A percentile compares a stretch with the other conserved stretches of the same genome.
Conservation (phyloP, 805 yeast genomes). For the Candida sonorensis region DNA sequence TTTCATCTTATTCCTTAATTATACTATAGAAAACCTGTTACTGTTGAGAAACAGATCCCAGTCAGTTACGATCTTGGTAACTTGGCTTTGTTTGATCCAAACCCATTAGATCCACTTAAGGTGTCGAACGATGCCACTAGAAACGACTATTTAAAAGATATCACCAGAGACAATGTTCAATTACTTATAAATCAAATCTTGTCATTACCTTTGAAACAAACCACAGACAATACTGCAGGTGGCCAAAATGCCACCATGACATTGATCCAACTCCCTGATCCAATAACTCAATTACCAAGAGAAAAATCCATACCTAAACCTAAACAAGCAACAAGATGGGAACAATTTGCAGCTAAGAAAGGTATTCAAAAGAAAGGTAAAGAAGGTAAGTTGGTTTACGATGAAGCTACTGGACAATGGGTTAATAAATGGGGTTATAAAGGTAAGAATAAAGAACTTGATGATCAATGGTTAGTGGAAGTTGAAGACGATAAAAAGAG, state of each 20-base stretch:
- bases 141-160: conserved; percentile 56
- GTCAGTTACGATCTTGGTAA: conserved; percentile 86
- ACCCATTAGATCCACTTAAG: conserved; percentile 65
- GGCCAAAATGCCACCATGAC: conserved; percentile 69
- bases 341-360: conserved; percentile 89
- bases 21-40: conserved; percentile 51
- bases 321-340: conserved; percentile 94
- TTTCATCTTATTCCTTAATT: conserved; percentile 2
- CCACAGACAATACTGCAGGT: conserved; percentile 47
- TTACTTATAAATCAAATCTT: conserved; percentile 83
- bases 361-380: conserved; percentile 89
- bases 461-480: conserved; percentile 94
- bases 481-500: conserved; percentile 66
- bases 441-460: conserved; percentile 83
- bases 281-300: conserved; percentile 78
- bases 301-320: conserved; percentile 93
- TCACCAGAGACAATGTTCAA: conserved; percentile 90
- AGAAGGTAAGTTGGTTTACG: conserved; percentile 82
- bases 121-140: conserved; percentile 46
- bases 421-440: conserved; percentile 98
- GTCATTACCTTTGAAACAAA: conserved; percentile 81
- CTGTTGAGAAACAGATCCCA: conserved; percentile 89
- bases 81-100: conserved; percentile 82
- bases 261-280: conserved; percentile 77
- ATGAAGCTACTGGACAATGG: conserved; percentile 91